Evolutionary conservation across 2,329 filamentous ascomycete species (phyloP).

Genomic region (Neonectria punicea): DNA sequence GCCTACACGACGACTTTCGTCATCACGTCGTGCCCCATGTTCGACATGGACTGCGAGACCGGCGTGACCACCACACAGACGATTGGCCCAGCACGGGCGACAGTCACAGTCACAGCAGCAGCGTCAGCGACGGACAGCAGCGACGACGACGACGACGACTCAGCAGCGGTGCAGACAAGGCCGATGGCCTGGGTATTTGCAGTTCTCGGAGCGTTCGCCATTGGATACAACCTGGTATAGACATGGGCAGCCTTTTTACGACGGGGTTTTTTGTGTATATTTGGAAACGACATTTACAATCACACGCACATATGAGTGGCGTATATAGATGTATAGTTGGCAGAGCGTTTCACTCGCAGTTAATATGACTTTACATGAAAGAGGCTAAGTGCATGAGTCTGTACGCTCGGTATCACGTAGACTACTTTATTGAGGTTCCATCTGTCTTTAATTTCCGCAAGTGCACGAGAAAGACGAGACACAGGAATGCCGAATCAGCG

Average conservation of each 20-base stretch:
- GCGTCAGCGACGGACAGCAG: conserved; percentile 19
- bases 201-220: conserved; percentile 33
- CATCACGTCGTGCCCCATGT: conserved; percentile 41
- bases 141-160: conserved; percentile 32
- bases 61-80: conserved; percentile 43
- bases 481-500: not conserved
- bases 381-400: not conserved
- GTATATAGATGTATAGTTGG: conserved; percentile 3
- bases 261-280: conserved; percentile 1
- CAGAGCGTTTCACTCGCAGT: conserved; percentile 8
- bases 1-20: conserved; percentile 43
- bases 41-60: conserved; percentile 37
- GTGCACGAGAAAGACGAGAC: not conserved
- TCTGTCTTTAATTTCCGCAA: not conserved
- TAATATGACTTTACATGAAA: conserved; percentile 1
- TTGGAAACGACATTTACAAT: conserved; percentile 3
- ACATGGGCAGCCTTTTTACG: not conserved
- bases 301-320: not conserved
- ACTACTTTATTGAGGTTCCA: not conserved
- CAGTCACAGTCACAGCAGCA: conserved; percentile 37
- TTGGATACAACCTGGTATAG: conserved; percentile 42
- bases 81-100: conserved; percentile 25
- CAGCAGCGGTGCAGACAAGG: conserved; percentile 29
- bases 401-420: not conserved
- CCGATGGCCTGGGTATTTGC: conserved; percentile 35